A percentile compares a stretch with the other conserved stretches of the same genome.
Evolutionary conservation across 1,284 basidiomycete genomes (phyloP).

Genomic region (Xerocomus nothofagi): DNA sequence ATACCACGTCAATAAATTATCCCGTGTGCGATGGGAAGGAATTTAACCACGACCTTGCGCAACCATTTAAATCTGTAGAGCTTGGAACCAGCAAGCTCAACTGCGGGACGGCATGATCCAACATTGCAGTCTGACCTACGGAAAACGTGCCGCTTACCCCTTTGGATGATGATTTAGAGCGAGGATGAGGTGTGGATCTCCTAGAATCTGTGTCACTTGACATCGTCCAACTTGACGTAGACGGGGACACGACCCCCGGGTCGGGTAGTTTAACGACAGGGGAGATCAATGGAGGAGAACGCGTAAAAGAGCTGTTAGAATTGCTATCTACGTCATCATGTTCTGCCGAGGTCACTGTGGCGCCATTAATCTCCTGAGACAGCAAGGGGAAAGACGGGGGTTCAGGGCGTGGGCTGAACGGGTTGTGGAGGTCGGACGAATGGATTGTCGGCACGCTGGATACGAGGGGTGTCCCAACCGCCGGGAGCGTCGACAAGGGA

Average conservation of each 20-base stretch:
- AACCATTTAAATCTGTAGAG: slow-evolving; percentile 12
- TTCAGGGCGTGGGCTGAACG: slow-evolving; percentile 36
- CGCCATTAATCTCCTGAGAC: slow-evolving; percentile 15
- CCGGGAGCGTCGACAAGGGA: slow-evolving; percentile 35
- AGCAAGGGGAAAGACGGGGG: slow-evolving; percentile 20
- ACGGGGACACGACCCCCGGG: slow-evolving; percentile 22
- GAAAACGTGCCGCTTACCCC: slow-evolving; percentile 11
- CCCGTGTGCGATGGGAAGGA: background rate
- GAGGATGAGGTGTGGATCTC: slow-evolving; percentile 12
- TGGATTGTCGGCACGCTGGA: slow-evolving; percentile 14
- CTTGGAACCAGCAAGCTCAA: slow-evolving; percentile 33
- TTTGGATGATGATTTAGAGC: slow-evolving; percentile 12
- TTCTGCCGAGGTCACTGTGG: slow-evolving; percentile 2
- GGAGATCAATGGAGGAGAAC: slow-evolving; percentile 31
- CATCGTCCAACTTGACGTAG: slow-evolving; percentile 34
- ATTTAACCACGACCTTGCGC: slow-evolving; percentile 18
- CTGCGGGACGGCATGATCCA: slow-evolving; percentile 24
- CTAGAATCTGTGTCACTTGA: slow-evolving; percentile 29
- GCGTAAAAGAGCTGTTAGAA: slow-evolving; percentile 27
- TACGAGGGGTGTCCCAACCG: slow-evolving; percentile 32
- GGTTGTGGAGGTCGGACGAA: slow-evolving; percentile 21
- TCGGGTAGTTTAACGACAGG: slow-evolving; percentile 35
- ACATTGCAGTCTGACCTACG: slow-evolving; percentile 4
- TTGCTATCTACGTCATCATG: slow-evolving; percentile 21
- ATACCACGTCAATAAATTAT: slow-evolving; percentile 11